These are phyloP conservation scores for Triticum dicoccoides DNA, from an alignment of 176 grass and related monocot genomes.

Conservation along the genomic window DNA sequence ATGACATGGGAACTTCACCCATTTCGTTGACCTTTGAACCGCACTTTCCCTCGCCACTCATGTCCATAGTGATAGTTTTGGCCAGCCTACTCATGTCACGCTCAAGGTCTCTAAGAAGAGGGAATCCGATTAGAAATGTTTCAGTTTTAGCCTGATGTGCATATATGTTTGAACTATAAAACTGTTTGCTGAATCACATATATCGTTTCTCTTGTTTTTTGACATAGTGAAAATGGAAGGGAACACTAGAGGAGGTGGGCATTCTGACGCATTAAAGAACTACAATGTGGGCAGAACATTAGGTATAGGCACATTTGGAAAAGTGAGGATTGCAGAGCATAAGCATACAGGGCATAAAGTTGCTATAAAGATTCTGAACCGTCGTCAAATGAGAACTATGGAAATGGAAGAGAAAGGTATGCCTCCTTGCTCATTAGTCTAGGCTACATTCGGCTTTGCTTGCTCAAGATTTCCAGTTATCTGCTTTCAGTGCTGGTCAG, in stretches of 20 bases:
- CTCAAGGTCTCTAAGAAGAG: not conserved
- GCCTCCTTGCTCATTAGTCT: not conserved
- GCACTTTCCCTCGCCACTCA: not conserved
- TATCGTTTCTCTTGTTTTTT: slow-evolving; percentile 1
- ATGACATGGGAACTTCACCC: not conserved
- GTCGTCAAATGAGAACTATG: slow-evolving; percentile 74
- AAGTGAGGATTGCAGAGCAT: slow-evolving; percentile 96
- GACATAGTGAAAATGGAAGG: slow-evolving; percentile 65
- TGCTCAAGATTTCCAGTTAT: not conserved
- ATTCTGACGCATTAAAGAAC: slow-evolving; percentile 64
- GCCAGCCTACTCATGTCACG: not conserved
- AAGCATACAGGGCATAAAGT: slow-evolving; percentile 76
- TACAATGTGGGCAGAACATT: slow-evolving; percentile 87
- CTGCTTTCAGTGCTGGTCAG: not conserved
- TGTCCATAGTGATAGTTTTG: not conserved
- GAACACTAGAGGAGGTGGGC: slow-evolving; percentile 44
- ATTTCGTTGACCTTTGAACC: not conserved
- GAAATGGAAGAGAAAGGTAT: slow-evolving; percentile 96
- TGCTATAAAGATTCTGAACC: slow-evolving; percentile 89
- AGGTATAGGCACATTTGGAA: slow-evolving; percentile 90
- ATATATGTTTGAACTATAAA: not conserved
- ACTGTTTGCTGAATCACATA: slow-evolving; percentile 3
- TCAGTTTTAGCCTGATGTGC: not conserved
- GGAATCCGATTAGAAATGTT: not conserved
- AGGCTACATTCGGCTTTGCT: not conserved